Evolutionary conservation across 805 yeast species (phyloP).

Genomic region (Ascoidea rubescens): DNA sequence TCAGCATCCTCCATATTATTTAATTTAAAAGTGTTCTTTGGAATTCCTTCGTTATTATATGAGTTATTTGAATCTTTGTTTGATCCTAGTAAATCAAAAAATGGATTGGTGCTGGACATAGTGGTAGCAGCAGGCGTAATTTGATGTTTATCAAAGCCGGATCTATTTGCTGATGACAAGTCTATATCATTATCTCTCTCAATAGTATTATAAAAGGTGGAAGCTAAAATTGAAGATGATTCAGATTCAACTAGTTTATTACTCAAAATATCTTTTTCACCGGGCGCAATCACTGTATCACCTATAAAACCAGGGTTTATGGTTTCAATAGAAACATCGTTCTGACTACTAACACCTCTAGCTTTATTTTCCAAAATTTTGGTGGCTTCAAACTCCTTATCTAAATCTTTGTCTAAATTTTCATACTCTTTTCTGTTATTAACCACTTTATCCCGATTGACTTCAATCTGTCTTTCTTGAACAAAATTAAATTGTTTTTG

Average conservation of each 20-base stretch:
- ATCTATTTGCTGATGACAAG: too few relatives aligned
- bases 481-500: conserved; percentile 52
- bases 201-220: too few relatives aligned
- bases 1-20: neutral
- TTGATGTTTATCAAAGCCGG: too few relatives aligned
- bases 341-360: conserved; percentile 24
- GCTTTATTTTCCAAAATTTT: conserved; percentile 18
- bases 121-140: neutral
- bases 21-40: neutral
- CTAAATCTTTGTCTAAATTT: conserved; percentile 25
- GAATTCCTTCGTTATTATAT: neutral
- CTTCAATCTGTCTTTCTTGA: conserved; percentile 54
- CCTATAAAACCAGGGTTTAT: neutral
- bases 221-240: too few relatives aligned
- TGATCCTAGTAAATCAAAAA: neutral
- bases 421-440: conserved; percentile 28
- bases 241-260: too few relatives aligned
- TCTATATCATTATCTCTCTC: neutral
- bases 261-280: too few relatives aligned
- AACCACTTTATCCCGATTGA: conserved; percentile 36
- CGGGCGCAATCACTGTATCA: too few relatives aligned
- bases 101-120: neutral
- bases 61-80: too few relatives aligned
- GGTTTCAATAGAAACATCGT: conserved; percentile 20
- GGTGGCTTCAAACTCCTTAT: conserved; percentile 21